Evolutionary conservation across 2,329 filamentous ascomycete species (phyloP).

Genomic region (Lasiodiplodia sp.): DNA sequence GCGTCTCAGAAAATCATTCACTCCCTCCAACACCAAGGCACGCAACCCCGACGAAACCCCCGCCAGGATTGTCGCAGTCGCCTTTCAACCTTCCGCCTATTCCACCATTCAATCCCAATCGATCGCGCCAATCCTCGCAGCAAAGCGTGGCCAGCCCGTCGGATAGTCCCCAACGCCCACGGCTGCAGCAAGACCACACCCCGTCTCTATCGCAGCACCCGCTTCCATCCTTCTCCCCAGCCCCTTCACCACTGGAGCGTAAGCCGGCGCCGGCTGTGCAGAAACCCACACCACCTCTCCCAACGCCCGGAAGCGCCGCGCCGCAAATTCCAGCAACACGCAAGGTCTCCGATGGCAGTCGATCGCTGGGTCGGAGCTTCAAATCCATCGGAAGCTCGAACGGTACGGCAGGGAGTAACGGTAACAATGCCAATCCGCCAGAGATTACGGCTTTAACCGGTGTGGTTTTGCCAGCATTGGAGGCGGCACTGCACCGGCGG

Average conservation of each 20-base stretch:
- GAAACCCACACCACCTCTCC: slow-evolving; percentile 3
- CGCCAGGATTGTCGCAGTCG: not conserved
- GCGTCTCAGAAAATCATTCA: not conserved
- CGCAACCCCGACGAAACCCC: slow-evolving; percentile 8
- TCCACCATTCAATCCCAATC: slow-evolving; percentile 42
- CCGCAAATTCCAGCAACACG: slow-evolving; percentile 25
- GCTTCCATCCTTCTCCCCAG: slow-evolving; percentile 37
- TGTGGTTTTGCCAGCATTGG: slow-evolving; percentile 90
- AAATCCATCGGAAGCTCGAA: slow-evolving; percentile 30
- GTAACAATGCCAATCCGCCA: slow-evolving; percentile 47
- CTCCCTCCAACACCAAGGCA: slow-evolving; percentile 17
- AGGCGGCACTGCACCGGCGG: slow-evolving; percentile 86
- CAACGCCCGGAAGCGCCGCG: not conserved
- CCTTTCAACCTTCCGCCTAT: slow-evolving; percentile 40
- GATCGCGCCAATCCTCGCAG: slow-evolving; percentile 33
- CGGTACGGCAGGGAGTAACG: not conserved
- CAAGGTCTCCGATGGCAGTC: slow-evolving; percentile 18
- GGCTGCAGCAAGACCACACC: slow-evolving; percentile 24
- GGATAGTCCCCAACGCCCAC: slow-evolving; percentile 9
- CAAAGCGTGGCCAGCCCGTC: slow-evolving; percentile 9
- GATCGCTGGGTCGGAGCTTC: slow-evolving; percentile 27
- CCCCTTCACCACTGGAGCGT: not conserved
- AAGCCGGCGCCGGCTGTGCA: slow-evolving; percentile 15
- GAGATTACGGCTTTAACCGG: slow-evolving; percentile 88
- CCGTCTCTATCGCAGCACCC: slow-evolving; percentile 43